Base-by-base conservation (phyloP, 805 yeast species). In the Myxozyma kluyveri region DNA sequence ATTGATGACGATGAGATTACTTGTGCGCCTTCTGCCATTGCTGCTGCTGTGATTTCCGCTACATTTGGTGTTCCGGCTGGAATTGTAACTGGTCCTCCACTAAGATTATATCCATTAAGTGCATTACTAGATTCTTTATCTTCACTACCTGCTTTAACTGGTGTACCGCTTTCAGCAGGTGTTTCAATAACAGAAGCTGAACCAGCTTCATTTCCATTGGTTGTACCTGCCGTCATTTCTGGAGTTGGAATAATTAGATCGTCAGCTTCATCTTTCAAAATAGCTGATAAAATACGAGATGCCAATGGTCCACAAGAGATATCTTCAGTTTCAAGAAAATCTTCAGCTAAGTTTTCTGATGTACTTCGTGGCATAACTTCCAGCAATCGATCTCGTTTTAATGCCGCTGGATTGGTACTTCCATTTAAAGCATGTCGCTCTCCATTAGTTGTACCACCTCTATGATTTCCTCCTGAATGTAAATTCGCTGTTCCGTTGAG, bases 221-320 rank as follows among this genome's bases (percentile, higher is more conserved):
- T 26, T 14, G 33, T 14, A 9, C 33, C 33, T 29, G 33, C 33
- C 14, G 33, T 29, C 33, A 14, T 29, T 29, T 9, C 33, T 9
- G 53, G 33, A 31, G 31, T 45, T 22, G 49, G 47, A n/a, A 50
- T 33, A 14, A 43, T 36, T 1, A 52, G 27, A 17, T 63, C 58
- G 17, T 49, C 63, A 18, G 47, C 42, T 17, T 58, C 62, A 38
- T 61, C 60, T 39, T 54, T 53, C 9, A 63, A 70, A 9, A 91
- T 75, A 0, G 97, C 98, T 3, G 96, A 80, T 47, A 91, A 67
- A 41, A 91, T 72, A 52, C 99, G 77, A 22, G 90, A 83, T 0
- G 95, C 84, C 32, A 91, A 74, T 1, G 99, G 98, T 0, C 99
- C 99, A 66, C 96, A 84, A 0, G 95, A 84, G 1, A 91, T 73